These are phyloP conservation scores for Middelhovenomyces tepae DNA, from an alignment of 805 yeast species.

Conservation along the genomic window DNA sequence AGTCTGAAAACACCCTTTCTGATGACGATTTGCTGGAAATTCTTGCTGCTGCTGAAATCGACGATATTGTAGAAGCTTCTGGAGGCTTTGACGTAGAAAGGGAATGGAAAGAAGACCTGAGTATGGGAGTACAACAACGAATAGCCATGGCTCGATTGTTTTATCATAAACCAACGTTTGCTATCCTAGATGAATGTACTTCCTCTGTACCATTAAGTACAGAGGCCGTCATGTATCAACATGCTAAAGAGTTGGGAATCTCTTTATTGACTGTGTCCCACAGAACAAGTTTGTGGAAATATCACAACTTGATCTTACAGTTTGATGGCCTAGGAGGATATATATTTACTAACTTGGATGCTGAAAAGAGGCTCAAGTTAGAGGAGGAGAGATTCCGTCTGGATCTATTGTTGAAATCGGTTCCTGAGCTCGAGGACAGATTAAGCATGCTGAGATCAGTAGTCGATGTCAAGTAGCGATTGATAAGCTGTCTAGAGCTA, in stretches of 20 bases:
- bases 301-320: constrained; percentile 73
- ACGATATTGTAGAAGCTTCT: constrained; percentile 26
- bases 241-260: constrained; percentile 71
- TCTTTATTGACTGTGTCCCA: constrained; percentile 87
- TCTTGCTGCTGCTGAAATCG: constrained; percentile 28
- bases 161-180: constrained; percentile 86
- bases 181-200: constrained; percentile 92
- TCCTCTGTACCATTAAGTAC: constrained; percentile 86
- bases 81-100: constrained; percentile 59
- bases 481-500: not conserved
- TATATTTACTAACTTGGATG: constrained; percentile 54
- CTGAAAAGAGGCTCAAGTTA: constrained; percentile 58
- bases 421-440: constrained; percentile 57
- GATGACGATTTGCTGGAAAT: constrained; percentile 29
- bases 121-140: constrained; percentile 88
- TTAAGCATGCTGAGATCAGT: constrained; percentile 43
- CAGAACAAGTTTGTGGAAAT: constrained; percentile 86
- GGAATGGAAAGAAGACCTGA: constrained; percentile 83
- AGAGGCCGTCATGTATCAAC: constrained; percentile 81
- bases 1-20: constrained; percentile 35
- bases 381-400: constrained; percentile 70
- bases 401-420: constrained; percentile 63
- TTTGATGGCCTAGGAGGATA: constrained; percentile 80
- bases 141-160: constrained; percentile 88
- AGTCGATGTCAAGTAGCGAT: too few species aligned